phyloP scores from a whole-genome alignment of 108 stramenopile genomes.

The Cylindrotheca fusiformis region DNA sequence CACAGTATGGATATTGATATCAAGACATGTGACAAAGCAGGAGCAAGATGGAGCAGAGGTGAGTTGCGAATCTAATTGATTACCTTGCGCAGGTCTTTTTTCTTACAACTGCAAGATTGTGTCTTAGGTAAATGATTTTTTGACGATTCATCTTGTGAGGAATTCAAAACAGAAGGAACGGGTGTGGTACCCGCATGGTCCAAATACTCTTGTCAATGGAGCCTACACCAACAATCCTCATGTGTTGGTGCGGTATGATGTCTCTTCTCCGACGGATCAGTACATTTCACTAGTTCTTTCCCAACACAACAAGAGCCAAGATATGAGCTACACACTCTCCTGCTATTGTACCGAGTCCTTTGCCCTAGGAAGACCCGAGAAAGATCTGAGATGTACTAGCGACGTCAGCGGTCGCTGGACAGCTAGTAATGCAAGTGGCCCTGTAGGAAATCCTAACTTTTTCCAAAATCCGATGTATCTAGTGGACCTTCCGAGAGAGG shows the following conservation, averaged over 20 bases:
- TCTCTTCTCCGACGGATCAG: slow-evolving; percentile 40
- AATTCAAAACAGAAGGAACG: slow-evolving; percentile 39
- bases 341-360: slow-evolving; percentile 71
- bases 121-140: slow-evolving; percentile 31
- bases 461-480: slow-evolving; percentile 61
- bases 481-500: slow-evolving; percentile 23
- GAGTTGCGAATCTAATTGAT: background rate
- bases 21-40: slow-evolving; percentile 76
- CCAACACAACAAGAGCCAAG: slow-evolving; percentile 65
- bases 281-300: slow-evolving; percentile 68
- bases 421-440: slow-evolving; percentile 48
- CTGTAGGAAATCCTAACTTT: slow-evolving; percentile 40
- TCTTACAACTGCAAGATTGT: too few relatives aligned
- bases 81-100: too few relatives aligned
- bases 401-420: slow-evolving; percentile 27
- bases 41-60: slow-evolving; percentile 74
- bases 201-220: slow-evolving; percentile 45
- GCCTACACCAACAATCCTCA: slow-evolving; percentile 81
- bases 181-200: slow-evolving; percentile 61
- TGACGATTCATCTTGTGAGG: slow-evolving; percentile 65
- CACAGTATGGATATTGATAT: slow-evolving; percentile 68
- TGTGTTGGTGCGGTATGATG: slow-evolving; percentile 69
- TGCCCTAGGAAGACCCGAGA: slow-evolving; percentile 39
- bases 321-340: slow-evolving; percentile 68
- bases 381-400: slow-evolving; percentile 23